A percentile compares a stretch with the other conserved stretches of the same genome.
phyloP scores from a whole-genome alignment of 192 early-diverging fungal species.

The Lobosporangium transversale region DNA sequence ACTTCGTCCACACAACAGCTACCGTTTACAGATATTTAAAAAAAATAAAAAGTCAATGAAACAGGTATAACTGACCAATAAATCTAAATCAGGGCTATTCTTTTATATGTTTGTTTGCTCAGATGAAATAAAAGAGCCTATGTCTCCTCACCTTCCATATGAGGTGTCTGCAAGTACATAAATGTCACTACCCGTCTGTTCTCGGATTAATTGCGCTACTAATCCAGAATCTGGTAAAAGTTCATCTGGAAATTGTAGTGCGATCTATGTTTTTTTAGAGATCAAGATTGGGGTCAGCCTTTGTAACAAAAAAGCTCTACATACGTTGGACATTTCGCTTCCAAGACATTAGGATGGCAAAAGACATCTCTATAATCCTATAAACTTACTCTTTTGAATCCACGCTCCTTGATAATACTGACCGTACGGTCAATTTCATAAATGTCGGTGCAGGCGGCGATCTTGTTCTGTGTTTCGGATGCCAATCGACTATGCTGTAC shows the following conservation, averaged over 20 bases:
- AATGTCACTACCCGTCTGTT: slow-evolving; percentile 58
- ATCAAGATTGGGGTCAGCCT: no score
- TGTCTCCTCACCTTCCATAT: slow-evolving; percentile 77
- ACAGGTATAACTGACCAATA: not conserved
- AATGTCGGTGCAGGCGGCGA: slow-evolving; percentile 40
- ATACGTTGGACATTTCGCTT: no score
- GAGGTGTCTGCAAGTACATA: slow-evolving; percentile 96
- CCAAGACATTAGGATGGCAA: no score
- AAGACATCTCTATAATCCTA: no score
- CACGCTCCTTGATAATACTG: slow-evolving; percentile 53
- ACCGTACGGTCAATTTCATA: slow-evolving; percentile 78
- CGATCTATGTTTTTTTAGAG: no score
- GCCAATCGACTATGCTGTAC: slow-evolving; percentile 27
- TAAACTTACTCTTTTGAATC: slow-evolving; percentile 54
- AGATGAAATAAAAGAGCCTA: no score
- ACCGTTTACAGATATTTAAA: not conserved
- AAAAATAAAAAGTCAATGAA: not conserved
- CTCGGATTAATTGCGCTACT: slow-evolving; percentile 65
- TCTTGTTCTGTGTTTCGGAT: slow-evolving; percentile 49
- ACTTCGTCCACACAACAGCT: slow-evolving; percentile 99
- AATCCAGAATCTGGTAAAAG: slow-evolving; percentile 75
- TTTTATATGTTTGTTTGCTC: not conserved
- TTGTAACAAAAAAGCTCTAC: no score
- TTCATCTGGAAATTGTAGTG: slow-evolving; percentile 96
- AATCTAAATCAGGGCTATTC: not conserved